Evolutionary conservation across 2,329 filamentous ascomycete genomes (phyloP).

Genomic region (Nemania abortiva): DNA sequence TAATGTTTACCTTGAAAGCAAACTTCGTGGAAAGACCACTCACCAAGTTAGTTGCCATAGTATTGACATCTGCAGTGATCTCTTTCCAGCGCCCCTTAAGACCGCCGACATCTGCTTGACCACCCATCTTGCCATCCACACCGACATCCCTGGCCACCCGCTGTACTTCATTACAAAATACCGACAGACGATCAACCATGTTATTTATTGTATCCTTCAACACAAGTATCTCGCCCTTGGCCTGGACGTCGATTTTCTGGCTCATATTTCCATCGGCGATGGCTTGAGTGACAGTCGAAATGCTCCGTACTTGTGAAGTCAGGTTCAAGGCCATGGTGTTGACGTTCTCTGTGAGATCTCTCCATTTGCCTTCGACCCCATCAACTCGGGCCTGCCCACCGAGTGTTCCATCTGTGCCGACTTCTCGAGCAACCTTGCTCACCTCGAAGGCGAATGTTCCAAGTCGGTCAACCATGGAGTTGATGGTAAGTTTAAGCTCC

Average conservation of each 20-base stretch:
- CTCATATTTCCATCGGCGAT: conserved; percentile 97
- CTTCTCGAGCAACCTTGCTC: conserved; percentile 93
- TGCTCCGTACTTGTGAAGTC: conserved; percentile 84
- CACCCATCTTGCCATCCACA: conserved; percentile 98
- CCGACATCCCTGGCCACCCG: conserved; percentile 96
- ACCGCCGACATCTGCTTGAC: conserved; percentile 93
- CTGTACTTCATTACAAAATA: conserved; percentile 96
- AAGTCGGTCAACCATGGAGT: conserved; percentile 97
- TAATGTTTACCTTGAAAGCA: not conserved
- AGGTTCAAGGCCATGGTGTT: conserved; percentile 80
- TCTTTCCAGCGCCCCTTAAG: conserved; percentile 97
- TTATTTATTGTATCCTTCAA: conserved; percentile 98
- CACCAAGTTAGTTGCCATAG: conserved; percentile 79
- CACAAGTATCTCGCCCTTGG: conserved; percentile 92
- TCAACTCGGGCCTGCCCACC: conserved; percentile 94
- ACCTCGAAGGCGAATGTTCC: conserved; percentile 97
- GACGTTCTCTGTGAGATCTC: conserved; percentile 92
- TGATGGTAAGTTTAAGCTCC: conserved; percentile 96
- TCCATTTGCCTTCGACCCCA: conserved; percentile 98
- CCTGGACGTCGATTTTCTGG: conserved; percentile 94
- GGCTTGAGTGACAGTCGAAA: conserved; percentile 93
- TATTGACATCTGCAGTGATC: conserved; percentile 96
- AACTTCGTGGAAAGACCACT: conserved; percentile 42
- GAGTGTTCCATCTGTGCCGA: conserved; percentile 94
- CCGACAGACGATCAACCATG: conserved; percentile 95